Evolutionary conservation across 495 filamentous ascomycete species (phyloP).

Genomic region (Penicillium atrosanguineum): DNA sequence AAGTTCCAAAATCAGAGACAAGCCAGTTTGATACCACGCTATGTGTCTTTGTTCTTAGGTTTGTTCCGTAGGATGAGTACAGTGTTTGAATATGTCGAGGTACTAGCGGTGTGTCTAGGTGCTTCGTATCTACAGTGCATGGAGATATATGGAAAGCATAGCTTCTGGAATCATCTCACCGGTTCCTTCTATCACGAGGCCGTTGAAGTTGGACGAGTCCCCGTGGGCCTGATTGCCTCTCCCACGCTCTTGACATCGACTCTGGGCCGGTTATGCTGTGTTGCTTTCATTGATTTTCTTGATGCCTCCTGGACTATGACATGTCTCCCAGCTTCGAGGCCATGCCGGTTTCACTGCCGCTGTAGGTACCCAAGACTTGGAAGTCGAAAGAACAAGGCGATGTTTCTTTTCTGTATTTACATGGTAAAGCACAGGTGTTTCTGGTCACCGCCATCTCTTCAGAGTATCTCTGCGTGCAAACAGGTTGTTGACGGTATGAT

Average conservation of each 20-base stretch:
- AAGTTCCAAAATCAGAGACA: conserved; percentile 18
- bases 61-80: conserved; percentile 10
- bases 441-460: conserved; percentile 7
- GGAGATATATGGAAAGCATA: not conserved
- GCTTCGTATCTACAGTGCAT: not conserved
- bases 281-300: conserved; percentile 16
- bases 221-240: conserved; percentile 20
- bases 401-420: not conserved
- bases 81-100: conserved; percentile 10
- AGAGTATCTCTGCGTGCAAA: conserved; percentile 28
- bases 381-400: conserved; percentile 39
- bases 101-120: not conserved
- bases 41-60: conserved; percentile 9
- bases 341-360: conserved; percentile 34
- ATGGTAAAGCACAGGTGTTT: conserved; percentile 9
- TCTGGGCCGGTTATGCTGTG: conserved; percentile 27
- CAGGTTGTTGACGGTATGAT: conserved; percentile 26
- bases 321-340: conserved; percentile 33
- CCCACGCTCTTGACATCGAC: conserved; percentile 10
- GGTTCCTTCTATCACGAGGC: conserved; percentile 12
- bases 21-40: not conserved
- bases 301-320: conserved; percentile 13
- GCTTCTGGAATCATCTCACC: conserved; percentile 11
- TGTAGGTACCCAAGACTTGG: conserved; percentile 34
- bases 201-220: conserved; percentile 22